A percentile compares a stretch with the other conserved stretches of the same genome.
phyloP scores from a whole-genome alignment of 345 rosid genomes.

The Geranium brycei region DNA sequence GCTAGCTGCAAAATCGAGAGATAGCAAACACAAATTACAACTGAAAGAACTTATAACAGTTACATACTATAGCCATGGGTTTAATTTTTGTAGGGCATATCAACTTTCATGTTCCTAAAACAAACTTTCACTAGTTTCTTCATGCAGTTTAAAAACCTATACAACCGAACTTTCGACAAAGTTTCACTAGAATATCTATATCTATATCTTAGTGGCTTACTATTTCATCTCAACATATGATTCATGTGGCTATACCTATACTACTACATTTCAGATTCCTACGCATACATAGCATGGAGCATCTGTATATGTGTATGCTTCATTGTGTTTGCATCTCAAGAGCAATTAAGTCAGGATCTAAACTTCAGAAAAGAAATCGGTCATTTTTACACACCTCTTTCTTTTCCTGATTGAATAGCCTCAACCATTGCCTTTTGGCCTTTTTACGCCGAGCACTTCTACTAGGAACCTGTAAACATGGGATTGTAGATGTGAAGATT shows the following conservation, averaged over 20 bases:
- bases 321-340: no score
- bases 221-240: neutral
- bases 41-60: neutral
- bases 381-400: slow-evolving; percentile 35
- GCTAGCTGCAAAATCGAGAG: slow-evolving; percentile 25
- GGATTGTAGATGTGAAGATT: slow-evolving; percentile 12
- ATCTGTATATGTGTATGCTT: neutral
- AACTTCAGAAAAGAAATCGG: neutral
- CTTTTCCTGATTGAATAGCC: slow-evolving; percentile 50
- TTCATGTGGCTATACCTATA: neutral
- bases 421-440: slow-evolving; percentile 68
- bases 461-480: slow-evolving; percentile 48
- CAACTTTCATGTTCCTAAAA: no score
- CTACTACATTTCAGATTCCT: neutral
- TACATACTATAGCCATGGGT: no score
- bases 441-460: slow-evolving; percentile 91
- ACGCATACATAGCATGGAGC: no score
- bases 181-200: no score
- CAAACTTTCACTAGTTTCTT: no score
- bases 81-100: no score
- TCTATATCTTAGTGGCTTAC: no score
- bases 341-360: neutral
- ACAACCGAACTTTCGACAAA: no score
- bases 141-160: no score
- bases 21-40: neutral